Evolutionary conservation across 495 filamentous ascomycete genomes (phyloP).

Genomic region (Aspergillus haitiensis): DNA sequence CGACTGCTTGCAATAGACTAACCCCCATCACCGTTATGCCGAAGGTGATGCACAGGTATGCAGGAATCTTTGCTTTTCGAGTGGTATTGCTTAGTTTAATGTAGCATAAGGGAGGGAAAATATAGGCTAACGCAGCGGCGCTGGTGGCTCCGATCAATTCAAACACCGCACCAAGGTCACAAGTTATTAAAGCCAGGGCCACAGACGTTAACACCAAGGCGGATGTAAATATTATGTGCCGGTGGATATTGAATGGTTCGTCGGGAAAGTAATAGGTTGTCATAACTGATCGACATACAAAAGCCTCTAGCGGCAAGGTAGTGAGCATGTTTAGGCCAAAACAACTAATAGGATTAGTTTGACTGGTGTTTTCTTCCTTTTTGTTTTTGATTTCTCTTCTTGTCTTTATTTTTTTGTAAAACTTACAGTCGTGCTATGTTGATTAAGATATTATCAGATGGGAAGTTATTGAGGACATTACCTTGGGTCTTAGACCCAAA

Average conservation of each 20-base stretch:
- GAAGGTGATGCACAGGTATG: slow-evolving; percentile 69
- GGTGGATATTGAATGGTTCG: slow-evolving; percentile 75
- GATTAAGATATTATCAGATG: slow-evolving; percentile 81
- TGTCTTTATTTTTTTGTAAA: not conserved
- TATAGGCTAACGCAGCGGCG: slow-evolving; percentile 91
- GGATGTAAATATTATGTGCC: slow-evolving; percentile 83
- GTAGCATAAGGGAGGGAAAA: slow-evolving; percentile 91
- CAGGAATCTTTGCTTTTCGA: slow-evolving; percentile 72
- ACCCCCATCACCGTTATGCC: slow-evolving; percentile 81
- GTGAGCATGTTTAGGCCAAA: slow-evolving; percentile 99
- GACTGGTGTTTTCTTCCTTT: not conserved
- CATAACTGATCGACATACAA: slow-evolving; percentile 97
- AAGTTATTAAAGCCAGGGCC: slow-evolving; percentile 75
- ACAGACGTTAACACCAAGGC: slow-evolving; percentile 77
- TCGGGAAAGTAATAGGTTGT: slow-evolving; percentile 85
- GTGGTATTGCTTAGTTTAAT: slow-evolving; percentile 75
- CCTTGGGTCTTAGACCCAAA: slow-evolving; percentile 90
- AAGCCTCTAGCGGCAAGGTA: slow-evolving; percentile 91
- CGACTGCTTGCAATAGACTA: slow-evolving; percentile 71
- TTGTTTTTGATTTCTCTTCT: not conserved
- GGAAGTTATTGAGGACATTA: slow-evolving; percentile 98
- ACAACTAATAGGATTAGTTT: slow-evolving; percentile 49
- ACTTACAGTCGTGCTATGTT: slow-evolving; percentile 84
- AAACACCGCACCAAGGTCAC: slow-evolving; percentile 90
- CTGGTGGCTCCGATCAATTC: slow-evolving; percentile 94